Percentiles rank a stretch among this genome's conserved stretches.
phyloP scores from a whole-genome alignment of 2,329 filamentous ascomycete species.

The Ophiobolus disseminans region DNA sequence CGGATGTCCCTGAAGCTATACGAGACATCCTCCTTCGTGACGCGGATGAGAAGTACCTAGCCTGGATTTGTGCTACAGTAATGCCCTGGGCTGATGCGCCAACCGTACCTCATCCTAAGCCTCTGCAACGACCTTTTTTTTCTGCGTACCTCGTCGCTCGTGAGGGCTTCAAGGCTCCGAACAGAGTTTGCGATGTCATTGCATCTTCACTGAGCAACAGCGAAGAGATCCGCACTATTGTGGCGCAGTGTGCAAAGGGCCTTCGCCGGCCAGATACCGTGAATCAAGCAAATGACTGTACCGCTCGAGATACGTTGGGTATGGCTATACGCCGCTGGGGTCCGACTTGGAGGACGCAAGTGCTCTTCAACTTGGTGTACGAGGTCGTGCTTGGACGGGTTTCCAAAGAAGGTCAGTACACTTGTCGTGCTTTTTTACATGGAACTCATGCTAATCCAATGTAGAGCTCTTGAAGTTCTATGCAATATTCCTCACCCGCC shows the following conservation, averaged over 20 bases:
- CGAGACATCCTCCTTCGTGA: conserved; percentile 62
- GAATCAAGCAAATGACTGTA: conserved; percentile 51
- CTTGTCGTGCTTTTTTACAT: neutral
- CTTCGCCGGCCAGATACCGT: conserved; percentile 55
- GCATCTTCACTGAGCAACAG: conserved; percentile 69
- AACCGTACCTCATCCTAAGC: conserved; percentile 57
- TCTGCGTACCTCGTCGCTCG: conserved; percentile 69
- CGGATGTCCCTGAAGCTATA: conserved; percentile 51
- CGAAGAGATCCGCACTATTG: conserved; percentile 67
- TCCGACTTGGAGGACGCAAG: conserved; percentile 73
- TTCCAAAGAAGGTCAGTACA: conserved; percentile 52
- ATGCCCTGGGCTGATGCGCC: conserved; percentile 72
- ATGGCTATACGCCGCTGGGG: conserved; percentile 80
- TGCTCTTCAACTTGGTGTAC: conserved; percentile 70
- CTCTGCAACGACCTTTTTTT: conserved; percentile 35
- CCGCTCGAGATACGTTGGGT: conserved; percentile 69
- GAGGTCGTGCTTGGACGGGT: conserved; percentile 60
- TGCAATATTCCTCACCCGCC: conserved; percentile 59
- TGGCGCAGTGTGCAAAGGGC: conserved; percentile 59
- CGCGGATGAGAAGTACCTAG: conserved; percentile 70
- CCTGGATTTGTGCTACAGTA: conserved; percentile 79
- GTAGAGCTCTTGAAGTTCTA: conserved; percentile 60
- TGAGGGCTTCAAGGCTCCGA: conserved; percentile 81
- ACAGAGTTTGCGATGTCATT: conserved; percentile 74
- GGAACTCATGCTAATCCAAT: conserved; percentile 18